phyloP scores from a whole-genome alignment of 2,329 filamentous ascomycete genomes.

The Chrysoporthe austroafricana region DNA sequence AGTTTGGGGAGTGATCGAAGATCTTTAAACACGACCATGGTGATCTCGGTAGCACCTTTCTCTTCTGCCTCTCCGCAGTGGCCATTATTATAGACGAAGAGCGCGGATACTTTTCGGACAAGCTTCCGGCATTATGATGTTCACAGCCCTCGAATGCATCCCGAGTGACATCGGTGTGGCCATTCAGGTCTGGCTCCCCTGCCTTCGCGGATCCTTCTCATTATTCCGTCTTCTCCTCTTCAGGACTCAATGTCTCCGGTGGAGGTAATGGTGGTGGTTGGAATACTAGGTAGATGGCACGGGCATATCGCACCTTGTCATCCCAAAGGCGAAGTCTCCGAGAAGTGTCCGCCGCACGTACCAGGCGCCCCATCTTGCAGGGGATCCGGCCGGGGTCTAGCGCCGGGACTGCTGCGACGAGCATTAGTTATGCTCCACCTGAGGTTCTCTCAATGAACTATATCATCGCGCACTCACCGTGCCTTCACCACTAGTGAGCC shows the following conservation, averaged over 20 bases:
- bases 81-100: background rate
- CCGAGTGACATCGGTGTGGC: background rate
- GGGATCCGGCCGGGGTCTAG: too few species aligned
- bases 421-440: background rate
- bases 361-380: background rate
- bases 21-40: background rate
- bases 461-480: background rate
- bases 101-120: background rate
- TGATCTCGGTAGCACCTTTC: background rate
- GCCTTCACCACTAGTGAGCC: background rate
- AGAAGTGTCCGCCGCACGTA: background rate
- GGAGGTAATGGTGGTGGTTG: too few species aligned
- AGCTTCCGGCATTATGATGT: background rate
- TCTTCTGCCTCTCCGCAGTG: background rate
- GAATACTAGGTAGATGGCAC: too few species aligned
- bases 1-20: background rate
- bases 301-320: background rate
- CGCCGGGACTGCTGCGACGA: background rate
- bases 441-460: background rate
- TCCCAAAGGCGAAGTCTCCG: conserved; percentile 8
- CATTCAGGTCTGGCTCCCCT: background rate
- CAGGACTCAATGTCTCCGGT: background rate
- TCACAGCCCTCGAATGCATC: background rate
- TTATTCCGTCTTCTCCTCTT: background rate
- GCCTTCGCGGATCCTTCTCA: background rate